Conservation (phyloP, 139 green algal genomes). For the Chlamydomonas incerta region DNA sequence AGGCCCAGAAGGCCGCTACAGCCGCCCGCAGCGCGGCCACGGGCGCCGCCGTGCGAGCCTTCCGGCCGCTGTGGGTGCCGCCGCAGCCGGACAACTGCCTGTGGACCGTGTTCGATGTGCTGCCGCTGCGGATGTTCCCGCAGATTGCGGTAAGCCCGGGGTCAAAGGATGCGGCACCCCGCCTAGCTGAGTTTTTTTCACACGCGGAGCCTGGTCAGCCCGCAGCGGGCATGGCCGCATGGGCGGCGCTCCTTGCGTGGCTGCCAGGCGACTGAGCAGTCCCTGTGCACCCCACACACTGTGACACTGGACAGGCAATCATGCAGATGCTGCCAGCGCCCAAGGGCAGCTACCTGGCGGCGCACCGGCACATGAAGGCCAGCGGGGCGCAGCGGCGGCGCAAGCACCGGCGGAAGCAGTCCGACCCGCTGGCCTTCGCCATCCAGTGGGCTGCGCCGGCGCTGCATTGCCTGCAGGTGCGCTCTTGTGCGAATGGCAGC, state of each 20-base stretch:
- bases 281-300: not conserved
- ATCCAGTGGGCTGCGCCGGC: not conserved
- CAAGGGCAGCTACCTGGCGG: slow-evolving; percentile 2
- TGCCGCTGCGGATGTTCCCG: slow-evolving; percentile 32
- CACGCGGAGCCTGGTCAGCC: no score
- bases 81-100: not conserved
- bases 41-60: not conserved
- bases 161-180: no score
- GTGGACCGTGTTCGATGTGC: slow-evolving; percentile 42
- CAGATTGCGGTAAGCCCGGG: slow-evolving; percentile 10
- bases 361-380: slow-evolving; percentile 20
- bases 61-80: slow-evolving; percentile 9
- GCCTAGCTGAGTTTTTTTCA: not conserved
- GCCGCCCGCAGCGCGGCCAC: not conserved
- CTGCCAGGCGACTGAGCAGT: no score
- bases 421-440: not conserved
- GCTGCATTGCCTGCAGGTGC: slow-evolving; percentile 31
- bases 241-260: no score
- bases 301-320: no score
- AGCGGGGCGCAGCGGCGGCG: not conserved
- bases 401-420: not conserved
- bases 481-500: no score
- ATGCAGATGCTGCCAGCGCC: not conserved
- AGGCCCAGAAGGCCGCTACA: not conserved
- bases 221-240: no score